These are phyloP conservation scores for Scedosporium apiospermum DNA, from an alignment of 2,329 filamentous ascomycete genomes.

Conservation along the genomic window DNA sequence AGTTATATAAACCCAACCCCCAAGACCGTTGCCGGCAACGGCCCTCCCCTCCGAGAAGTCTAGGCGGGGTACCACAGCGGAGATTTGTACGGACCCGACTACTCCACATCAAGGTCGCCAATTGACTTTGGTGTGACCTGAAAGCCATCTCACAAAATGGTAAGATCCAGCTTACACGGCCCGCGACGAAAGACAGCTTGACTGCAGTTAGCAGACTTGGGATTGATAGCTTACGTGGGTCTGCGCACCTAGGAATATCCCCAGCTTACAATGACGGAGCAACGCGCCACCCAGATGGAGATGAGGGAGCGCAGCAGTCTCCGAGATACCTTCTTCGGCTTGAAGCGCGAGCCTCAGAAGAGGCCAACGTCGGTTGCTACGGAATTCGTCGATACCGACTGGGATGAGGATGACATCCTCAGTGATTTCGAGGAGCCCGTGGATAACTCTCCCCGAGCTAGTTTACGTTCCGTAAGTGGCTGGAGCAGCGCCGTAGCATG, in stretches of 20 bases:
- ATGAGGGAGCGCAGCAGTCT: conserved; percentile 41
- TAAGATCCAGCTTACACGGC: background rate
- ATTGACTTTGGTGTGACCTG: background rate
- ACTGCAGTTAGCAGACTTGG: background rate
- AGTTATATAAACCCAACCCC: background rate
- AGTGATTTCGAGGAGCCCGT: conserved; percentile 39
- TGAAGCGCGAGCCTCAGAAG: conserved; percentile 37
- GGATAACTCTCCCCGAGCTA: conserved; percentile 57
- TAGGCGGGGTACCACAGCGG: background rate
- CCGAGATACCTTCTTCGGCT: conserved; percentile 52
- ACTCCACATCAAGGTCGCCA: background rate
- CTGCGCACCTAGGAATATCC: background rate
- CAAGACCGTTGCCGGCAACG: background rate
- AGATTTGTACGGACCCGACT: background rate
- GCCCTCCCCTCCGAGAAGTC: background rate
- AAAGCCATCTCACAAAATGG: background rate
- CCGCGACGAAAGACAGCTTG: background rate
- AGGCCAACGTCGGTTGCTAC: conserved; percentile 64
- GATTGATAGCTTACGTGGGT: background rate
- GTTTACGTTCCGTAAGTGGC: conserved; percentile 60
- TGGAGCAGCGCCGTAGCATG: background rate
- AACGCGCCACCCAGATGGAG: conserved; percentile 21
- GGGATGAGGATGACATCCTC: conserved; percentile 48
- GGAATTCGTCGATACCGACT: conserved; percentile 70
- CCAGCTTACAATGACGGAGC: conserved; percentile 9